Evolutionary conservation across 2,329 filamentous ascomycete species (phyloP), one percentile per base, ranked within the genome.

Genomic region (Lecanicillium sp.): DNA sequence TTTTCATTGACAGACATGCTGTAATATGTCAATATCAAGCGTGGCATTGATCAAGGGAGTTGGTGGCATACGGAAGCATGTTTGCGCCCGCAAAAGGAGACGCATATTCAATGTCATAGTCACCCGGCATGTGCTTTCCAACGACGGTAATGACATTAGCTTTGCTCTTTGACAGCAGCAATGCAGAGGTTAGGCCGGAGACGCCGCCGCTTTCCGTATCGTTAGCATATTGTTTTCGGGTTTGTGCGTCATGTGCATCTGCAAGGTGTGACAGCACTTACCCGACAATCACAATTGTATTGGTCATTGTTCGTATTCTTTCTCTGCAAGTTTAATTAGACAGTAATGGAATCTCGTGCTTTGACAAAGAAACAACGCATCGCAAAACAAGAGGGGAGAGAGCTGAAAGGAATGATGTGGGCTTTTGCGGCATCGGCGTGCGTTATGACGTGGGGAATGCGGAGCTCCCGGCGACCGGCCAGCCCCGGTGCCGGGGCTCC

Each of bases 71-170:
- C 80, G 83, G 86, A 43, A 83, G 58, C 52, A 79, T 80, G 54
- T 92, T 90, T 45, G 86, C 87, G 12, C 87, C 87, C 4, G 87
- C 87, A 83, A 85, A 94, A 1, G 86, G 87, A 5, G 85, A 94
- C 1, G 85, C 81, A 58, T 95, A 95, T 67, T 94, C 83, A 48
- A 89, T 82, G 48, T 90, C 84, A 59, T 90, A 92, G 64, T 95
- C 89, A 27, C 89, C 89, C 0, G 89, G 89, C 83, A 95, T 92
- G 56, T 94, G 84, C 54, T 90, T 94, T 5, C 86, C 83, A 22
- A 87, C 67, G 27, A 94, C 68, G 0, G 84, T 88, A 46, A 94
- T 57, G 14, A 47, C 54, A 45, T 71, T 67, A 27, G 50, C 55
- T 36, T 62, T 58, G 48, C 60, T 59, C 47, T 59, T 68, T 5